Percentiles rank a stretch among this genome's conserved stretches.
Evolutionary conservation across 108 stramenopile genomes (phyloP).

Genomic region (Cyclotella kingstonii): DNA sequence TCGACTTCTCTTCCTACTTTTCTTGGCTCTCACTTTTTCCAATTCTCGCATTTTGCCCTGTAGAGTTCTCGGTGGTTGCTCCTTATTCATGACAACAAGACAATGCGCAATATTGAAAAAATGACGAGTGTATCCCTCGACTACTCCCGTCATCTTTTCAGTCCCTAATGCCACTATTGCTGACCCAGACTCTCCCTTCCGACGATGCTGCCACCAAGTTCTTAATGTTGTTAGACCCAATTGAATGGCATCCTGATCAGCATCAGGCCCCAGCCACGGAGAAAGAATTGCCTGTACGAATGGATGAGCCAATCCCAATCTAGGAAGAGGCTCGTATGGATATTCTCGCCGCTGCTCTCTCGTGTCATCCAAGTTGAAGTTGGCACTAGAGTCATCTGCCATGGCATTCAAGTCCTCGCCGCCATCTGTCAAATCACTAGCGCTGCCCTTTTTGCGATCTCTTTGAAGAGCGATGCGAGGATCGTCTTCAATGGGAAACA

Average conservation of each 20-base stretch:
- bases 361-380: too few relatives aligned
- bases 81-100: conserved; percentile 79
- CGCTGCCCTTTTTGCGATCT: conserved; percentile 1
- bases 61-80: conserved; percentile 81
- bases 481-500: conserved; percentile 55
- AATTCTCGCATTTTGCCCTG: conserved; percentile 77
- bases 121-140: conserved; percentile 91
- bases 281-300: conserved; percentile 88
- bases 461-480: conserved; percentile 3
- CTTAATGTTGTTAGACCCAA: conserved; percentile 82
- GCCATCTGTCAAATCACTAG: conserved; percentile 8
- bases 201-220: conserved; percentile 93
- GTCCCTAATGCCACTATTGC: conserved; percentile 84
- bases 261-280: conserved; percentile 89
- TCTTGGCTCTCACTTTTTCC: conserved; percentile 71
- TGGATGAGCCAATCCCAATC: conserved; percentile 82
- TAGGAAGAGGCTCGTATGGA: conserved; percentile 87
- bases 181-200: conserved; percentile 85
- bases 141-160: conserved; percentile 89
- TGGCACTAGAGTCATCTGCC: conserved; percentile 2
- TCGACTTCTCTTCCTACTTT: conserved; percentile 55
- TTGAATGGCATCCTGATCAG: conserved; percentile 86
- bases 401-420: conserved; percentile 23
- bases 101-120: conserved; percentile 85
- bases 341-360: conserved; percentile 52